Evolutionary conservation across 164 flowering plant genomes (phyloP), one percentile per base, ranked within the genome.

Genomic region (Annona squamosa): DNA sequence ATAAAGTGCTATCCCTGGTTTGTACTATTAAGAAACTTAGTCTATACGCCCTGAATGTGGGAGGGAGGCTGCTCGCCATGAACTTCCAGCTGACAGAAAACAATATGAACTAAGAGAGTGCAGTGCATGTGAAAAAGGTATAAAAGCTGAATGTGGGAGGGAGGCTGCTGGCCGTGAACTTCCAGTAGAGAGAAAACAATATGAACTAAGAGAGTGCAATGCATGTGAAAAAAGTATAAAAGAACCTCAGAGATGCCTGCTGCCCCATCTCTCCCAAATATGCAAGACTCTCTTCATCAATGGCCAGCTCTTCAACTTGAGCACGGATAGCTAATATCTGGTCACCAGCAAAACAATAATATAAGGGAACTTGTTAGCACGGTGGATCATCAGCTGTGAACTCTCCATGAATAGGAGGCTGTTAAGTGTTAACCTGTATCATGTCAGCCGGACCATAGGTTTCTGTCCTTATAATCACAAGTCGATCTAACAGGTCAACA

Each of bases 311-410:
- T 81, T 96, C 99, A 42, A 93, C 98, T 75, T 90, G 95, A 43
- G 97, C 94, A 45, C 97, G 88, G 26, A 93, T 90, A 17, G 97
- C 98, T 68, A 96, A 77, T 75, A 91, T 96, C 99, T 95, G 83
- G 37, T 75, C 68, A 76, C 63, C 17, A 57, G 45, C 45, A 44
- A 47, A 47, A 45, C 4, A 9, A 63, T 37, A 71, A 66, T 13
- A n/a, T 59, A 62, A 65, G 37, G n/a, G 37, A 63, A 52, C 13
- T 63, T 7, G 4, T 26, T 68, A 18, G 37, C 9, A 68, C 16
- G 5, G 5, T 46, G 18, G 17, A 68, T 46, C 52, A 46, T 5
- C 37, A 68, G 4, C 6, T n/a, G 5, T 46, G 48, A 18, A 1
- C 4, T 47, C 5, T 68, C 9, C 26, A 13, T 41, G 46, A 46